Conservation (phyloP, 2,329 filamentous ascomycete genomes). For the Cyanodermella asteris region DNA sequence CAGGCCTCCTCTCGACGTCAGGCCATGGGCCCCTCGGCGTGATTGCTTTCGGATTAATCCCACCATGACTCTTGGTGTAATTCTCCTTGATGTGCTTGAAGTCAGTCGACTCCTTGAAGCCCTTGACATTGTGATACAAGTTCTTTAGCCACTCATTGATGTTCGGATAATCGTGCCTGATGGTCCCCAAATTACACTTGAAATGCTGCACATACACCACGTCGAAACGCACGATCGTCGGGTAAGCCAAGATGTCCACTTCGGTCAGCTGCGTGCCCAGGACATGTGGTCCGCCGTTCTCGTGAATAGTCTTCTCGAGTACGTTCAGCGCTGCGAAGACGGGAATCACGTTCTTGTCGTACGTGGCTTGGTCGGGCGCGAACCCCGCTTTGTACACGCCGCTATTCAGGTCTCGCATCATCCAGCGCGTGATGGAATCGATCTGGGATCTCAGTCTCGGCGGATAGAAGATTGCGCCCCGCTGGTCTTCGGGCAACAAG, state of each 20-base stretch:
- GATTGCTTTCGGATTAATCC: constrained; percentile 39
- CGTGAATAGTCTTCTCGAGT: constrained; percentile 27
- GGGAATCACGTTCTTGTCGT: constrained; percentile 30
- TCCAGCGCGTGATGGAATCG: constrained; percentile 30
- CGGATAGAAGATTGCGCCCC: constrained; percentile 31
- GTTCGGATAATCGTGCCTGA: constrained; percentile 37
- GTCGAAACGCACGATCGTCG: constrained; percentile 38
- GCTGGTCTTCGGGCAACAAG: constrained; percentile 19
- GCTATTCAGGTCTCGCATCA: constrained; percentile 33
- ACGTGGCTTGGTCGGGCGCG: constrained; percentile 30
- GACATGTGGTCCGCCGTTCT: constrained; percentile 31
- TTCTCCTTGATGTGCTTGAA: constrained; percentile 50
- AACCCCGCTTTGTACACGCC: constrained; percentile 44
- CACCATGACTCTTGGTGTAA: constrained; percentile 33
- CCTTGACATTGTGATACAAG: constrained; percentile 34
- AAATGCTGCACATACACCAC: constrained; percentile 43
- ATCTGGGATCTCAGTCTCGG: constrained; percentile 24
- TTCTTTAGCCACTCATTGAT: constrained; percentile 38
- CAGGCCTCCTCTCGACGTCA: no score
- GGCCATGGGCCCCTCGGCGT: constrained; percentile 41
- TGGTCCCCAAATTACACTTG: constrained; percentile 40
- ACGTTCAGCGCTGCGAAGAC: constrained; percentile 39
- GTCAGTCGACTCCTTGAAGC: constrained; percentile 36
- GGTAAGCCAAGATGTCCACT: constrained; percentile 35
- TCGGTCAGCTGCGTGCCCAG: constrained; percentile 35